A percentile compares a stretch with the other conserved stretches of the same genome.
phyloP scores from a whole-genome alignment of 345 rosid genomes.

The Arabis alpina region DNA sequence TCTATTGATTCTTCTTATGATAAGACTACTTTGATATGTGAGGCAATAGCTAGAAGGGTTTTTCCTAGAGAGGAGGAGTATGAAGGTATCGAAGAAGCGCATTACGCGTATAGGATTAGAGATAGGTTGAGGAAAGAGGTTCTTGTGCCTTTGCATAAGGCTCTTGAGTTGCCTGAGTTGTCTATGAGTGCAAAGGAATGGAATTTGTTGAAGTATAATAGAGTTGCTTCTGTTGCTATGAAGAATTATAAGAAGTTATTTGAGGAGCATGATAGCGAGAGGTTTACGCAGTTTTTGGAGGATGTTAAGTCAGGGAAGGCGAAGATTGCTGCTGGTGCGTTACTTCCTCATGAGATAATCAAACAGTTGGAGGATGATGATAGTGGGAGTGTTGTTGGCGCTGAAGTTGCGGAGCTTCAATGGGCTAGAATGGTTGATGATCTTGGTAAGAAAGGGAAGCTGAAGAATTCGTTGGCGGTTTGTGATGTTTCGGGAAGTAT shows the following conservation, averaged over 20 bases:
- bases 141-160: constrained; percentile 39
- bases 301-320: constrained; percentile 34
- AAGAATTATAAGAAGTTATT: constrained; percentile 34
- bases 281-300: constrained; percentile 31
- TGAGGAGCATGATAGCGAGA: constrained; percentile 30
- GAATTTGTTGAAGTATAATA: constrained; percentile 31
- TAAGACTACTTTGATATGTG: constrained; percentile 43
- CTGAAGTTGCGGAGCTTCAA: constrained; percentile 59
- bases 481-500: constrained; percentile 64
- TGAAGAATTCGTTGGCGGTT: constrained; percentile 56
- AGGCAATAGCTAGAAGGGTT: constrained; percentile 38
- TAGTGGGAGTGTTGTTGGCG: constrained; percentile 11
- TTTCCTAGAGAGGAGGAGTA: constrained; percentile 41
- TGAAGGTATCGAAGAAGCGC: constrained; percentile 35
- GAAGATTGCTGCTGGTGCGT: constrained; percentile 58
- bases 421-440: constrained; percentile 71
- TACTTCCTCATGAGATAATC: constrained; percentile 73
- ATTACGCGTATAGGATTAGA: constrained; percentile 41
- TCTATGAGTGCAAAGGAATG: constrained; percentile 44
- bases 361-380: constrained; percentile 41
- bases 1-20: constrained; percentile 43
- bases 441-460: constrained; percentile 51
- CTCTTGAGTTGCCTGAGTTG: constrained; percentile 38
- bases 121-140: constrained; percentile 44
- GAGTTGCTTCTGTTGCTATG: constrained; percentile 48